Evolutionary conservation across 257 asterid genomes (phyloP).

Genomic region (Paraleonurus japonicus): DNA sequence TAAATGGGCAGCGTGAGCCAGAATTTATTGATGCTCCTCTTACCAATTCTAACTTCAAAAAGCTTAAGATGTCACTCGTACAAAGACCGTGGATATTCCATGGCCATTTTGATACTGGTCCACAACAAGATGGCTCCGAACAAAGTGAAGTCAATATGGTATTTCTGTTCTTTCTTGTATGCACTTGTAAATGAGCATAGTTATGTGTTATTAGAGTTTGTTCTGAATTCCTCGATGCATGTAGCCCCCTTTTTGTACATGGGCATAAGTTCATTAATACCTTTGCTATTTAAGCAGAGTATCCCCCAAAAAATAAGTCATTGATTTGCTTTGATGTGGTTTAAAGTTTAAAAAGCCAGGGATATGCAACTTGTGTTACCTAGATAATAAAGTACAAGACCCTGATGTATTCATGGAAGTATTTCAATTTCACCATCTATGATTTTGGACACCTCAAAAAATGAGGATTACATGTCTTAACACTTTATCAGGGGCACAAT

Average conservation of each 20-base stretch:
- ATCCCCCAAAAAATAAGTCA: neutral
- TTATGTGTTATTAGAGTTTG: conserved; percentile 7
- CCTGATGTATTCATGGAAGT: conserved; percentile 7
- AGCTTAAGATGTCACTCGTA: conserved; percentile 39
- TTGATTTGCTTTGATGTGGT: neutral
- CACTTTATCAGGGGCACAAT: neutral
- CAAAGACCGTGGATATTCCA: conserved; percentile 53
- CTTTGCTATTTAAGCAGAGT: conserved; percentile 3
- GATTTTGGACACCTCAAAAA: neutral
- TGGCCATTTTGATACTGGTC: conserved; percentile 24
- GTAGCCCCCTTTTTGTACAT: neutral
- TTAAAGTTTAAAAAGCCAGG: neutral
- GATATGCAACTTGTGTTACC: neutral
- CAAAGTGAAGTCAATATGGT: conserved; percentile 46
- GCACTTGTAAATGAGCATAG: conserved; percentile 9
- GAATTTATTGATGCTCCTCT: conserved; percentile 28
- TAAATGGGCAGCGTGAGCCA: conserved; percentile 21
- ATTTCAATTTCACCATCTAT: neutral
- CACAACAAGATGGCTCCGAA: conserved; percentile 35
- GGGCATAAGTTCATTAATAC: conserved; percentile 1
- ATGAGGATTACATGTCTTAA: neutral
- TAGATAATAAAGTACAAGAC: neutral
- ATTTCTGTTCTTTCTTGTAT: conserved; percentile 20
- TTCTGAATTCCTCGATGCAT: neutral
- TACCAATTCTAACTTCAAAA: conserved; percentile 32